Percentiles rank a stretch among this genome's conserved stretches.
phyloP scores from a whole-genome alignment of 169 alveolate species.

The Eimeria acervulina region DNA sequence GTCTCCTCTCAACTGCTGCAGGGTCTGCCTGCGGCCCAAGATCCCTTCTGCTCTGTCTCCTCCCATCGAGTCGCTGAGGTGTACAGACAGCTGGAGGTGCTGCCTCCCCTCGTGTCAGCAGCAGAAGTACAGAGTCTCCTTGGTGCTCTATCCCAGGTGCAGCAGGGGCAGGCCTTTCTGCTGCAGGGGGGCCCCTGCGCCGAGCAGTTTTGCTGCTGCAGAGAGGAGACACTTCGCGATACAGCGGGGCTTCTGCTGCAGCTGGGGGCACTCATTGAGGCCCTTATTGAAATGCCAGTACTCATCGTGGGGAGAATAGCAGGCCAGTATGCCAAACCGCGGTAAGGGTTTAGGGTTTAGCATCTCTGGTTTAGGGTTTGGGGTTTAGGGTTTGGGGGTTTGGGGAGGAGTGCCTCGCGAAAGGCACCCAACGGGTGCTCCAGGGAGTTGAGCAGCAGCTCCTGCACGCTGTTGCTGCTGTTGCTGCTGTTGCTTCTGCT shows the following conservation, averaged over 20 bases:
- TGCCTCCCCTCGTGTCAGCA: conserved; percentile 47
- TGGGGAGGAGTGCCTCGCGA: no score
- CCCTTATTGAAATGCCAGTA: conserved; percentile 41
- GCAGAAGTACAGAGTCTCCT: not conserved
- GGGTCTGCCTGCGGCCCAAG: not conserved
- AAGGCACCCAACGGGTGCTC: no score
- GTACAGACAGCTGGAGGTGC: not conserved
- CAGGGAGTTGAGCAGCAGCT: no score
- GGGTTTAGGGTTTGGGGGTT: not conserved
- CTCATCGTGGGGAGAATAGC: conserved; percentile 87
- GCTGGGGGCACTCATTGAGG: conserved; percentile 35
- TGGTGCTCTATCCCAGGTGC: not conserved
- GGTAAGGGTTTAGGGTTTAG: conserved; percentile 80
- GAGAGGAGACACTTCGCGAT: conserved; percentile 54
- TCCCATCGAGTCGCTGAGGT: not conserved
- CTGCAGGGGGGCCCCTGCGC: conserved; percentile 86
- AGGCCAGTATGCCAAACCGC: conserved; percentile 89
- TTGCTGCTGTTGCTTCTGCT: no score
- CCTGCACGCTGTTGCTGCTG: no score
- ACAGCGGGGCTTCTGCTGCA: conserved; percentile 78
- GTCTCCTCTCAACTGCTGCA: no score
- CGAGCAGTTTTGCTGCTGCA: conserved; percentile 87
- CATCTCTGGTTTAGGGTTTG: not conserved
- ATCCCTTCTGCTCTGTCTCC: not conserved
- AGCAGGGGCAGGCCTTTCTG: conserved; percentile 18